Evolutionary conservation across 2,329 filamentous ascomycete species (phyloP), one percentile per base, ranked within the genome.

Genomic region (Coniochaeta prunicola): DNA sequence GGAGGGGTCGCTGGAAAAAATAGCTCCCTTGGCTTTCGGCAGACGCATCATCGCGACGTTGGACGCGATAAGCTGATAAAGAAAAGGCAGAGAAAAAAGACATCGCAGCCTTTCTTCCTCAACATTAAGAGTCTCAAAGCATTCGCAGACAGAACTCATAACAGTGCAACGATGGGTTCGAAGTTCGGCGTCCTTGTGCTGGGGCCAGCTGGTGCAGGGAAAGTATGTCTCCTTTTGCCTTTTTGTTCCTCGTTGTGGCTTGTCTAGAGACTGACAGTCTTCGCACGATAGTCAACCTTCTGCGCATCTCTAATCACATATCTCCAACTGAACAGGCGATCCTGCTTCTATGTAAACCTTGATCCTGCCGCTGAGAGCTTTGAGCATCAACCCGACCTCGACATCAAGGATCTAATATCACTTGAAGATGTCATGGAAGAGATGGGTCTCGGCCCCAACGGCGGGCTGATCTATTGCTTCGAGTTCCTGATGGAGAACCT

Each of bases 391-490:
- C 94, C 92, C 24, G 92, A 96, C 72, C 85, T 96, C 68, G 92
- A 97, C 74, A 97, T 97, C 80, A 93, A 92, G 73, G 92, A 97
- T 67, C 84, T 97, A 63, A 96, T 97, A 74, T 91, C 89, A 13
- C 86, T 97, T 62, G 89, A 94, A 70, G 92, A 97, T 81, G 92
- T 94, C 66, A 97, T 97, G 92, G 92, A 96, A 68, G 92, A 97
- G 74, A 86, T 96, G 78, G 86, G 88, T 36, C 81, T 96, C 12
- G 92, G 92, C 5, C 92, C 92, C 60, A 97, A 97, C 69, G 92
- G 92, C 62, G 92, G 92, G 12, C 81, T 97, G 56, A 93, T 97
- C 68, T 96, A 96, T 80, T 97, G 92, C 77, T 96, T 97, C 75
- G 92, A 97, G 75, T 96, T 96, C 72, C 84, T 97, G 53, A 86